These are phyloP conservation scores for Alternaria consortialis DNA, from an alignment of 2,329 filamentous ascomycete species.

Conservation along the genomic window DNA sequence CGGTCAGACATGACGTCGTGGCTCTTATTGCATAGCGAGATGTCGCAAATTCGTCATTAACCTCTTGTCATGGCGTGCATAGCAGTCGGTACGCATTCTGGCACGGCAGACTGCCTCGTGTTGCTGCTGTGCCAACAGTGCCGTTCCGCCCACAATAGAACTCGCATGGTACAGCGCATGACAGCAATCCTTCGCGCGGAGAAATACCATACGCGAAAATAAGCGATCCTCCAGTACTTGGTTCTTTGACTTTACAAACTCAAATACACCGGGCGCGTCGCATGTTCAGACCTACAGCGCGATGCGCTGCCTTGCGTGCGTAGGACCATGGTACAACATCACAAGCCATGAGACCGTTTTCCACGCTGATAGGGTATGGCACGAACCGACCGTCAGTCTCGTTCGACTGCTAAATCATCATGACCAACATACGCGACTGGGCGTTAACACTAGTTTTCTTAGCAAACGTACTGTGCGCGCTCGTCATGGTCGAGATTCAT, in stretches of 20 bases:
- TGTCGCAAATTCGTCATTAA: not conserved
- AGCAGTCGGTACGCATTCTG: not conserved
- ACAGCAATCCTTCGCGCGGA: not conserved
- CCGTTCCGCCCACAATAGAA: constrained; percentile 1
- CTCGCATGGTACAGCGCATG: not conserved
- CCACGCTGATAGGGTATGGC: not conserved
- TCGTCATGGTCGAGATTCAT: too few relatives aligned
- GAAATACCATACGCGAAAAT: too few relatives aligned
- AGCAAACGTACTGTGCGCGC: too few relatives aligned
- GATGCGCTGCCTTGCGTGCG: constrained; percentile 6
- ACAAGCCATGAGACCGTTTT: not conserved
- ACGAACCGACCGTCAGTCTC: not conserved
- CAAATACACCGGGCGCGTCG: not conserved
- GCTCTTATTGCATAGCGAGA: not conserved
- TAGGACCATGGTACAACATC: constrained; percentile 10
- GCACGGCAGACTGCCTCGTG: not conserved
- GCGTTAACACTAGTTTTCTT: too few relatives aligned
- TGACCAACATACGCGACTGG: not conserved
- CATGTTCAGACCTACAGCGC: not conserved
- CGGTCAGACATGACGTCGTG: constrained; percentile 13
- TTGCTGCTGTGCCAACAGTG: not conserved
- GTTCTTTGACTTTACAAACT: not conserved
- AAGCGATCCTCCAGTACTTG: too few relatives aligned
- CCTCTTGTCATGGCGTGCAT: not conserved
- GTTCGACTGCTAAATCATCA: not conserved